Base-by-base conservation (phyloP, 148 eudicot genomes). In the Pouteria glomerata region DNA sequence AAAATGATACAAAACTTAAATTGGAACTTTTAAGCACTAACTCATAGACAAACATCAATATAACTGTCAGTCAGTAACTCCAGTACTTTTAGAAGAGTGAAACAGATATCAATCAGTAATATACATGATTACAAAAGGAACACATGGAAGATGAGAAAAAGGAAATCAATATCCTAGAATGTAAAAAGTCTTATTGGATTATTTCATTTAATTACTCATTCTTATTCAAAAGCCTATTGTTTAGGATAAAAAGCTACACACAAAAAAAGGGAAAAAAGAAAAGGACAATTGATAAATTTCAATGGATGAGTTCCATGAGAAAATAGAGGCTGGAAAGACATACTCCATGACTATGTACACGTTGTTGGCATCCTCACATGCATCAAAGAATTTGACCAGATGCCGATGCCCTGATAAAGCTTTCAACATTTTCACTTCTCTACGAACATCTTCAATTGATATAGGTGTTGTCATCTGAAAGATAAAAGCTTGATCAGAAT, bases 291-390 rank as follows among this genome's bases (percentile, higher is more conserved):
- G n/a, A n/a, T n/a, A n/a, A 10, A 41, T n/a, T n/a, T 58, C 65
- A 11, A 4, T 11, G 50, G 18, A 27, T 16, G 21, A 44, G 30
- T 57, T 71, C 63, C 45, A 61, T 4, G 34, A 31, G 42, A 47
- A 21, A 6, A 24, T 21, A 47, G 68, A 59, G 61, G 24, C 39
- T 59, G 31, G 39, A 71, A 24, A 82, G 26, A 81, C 92, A 57
- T 88, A 88, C 92, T 88, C 92, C 92, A 88, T 88, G 44, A 88
- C 89, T 42, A 88, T 80, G 79, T 85, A 88, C 39, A 88, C 89
- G 27, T 85, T 83, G 85, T 83, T 85, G 42, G 86, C 64, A 78
- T 88, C 92, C 76, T 88, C 92, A 72, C 89, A 88, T 68, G 92
- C 89, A 80, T 88, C 92, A 75, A 85, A 80, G 69, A 88, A 88